A percentile compares a stretch with the other conserved stretches of the same genome.
These are phyloP conservation scores for Shiraia bambusicola DNA, from an alignment of 2,329 filamentous ascomycete species.

Conservation along the genomic window DNA sequence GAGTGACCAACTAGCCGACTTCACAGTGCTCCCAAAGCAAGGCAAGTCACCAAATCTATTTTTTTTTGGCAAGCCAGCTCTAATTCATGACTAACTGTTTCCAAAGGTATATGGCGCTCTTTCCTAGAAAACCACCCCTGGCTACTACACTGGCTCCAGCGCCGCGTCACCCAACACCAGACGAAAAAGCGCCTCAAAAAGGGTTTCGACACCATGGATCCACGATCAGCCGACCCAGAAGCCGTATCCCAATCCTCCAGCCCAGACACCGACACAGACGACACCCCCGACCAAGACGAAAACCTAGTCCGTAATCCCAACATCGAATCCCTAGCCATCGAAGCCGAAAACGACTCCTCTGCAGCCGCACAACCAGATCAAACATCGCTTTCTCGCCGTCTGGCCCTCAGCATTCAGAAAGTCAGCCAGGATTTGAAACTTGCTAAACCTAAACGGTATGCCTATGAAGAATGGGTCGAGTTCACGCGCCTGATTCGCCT, in stretches of 20 bases:
- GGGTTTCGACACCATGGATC: slow-evolving; percentile 50
- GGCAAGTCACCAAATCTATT: slow-evolving; percentile 22
- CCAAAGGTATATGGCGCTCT: slow-evolving; percentile 50
- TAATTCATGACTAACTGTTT: background rate
- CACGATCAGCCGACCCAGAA: slow-evolving; percentile 4
- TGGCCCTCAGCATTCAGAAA: slow-evolving; percentile 70
- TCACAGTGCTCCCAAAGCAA: slow-evolving; percentile 65
- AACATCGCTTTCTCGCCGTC: slow-evolving; percentile 57
- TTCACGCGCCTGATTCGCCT: slow-evolving; percentile 74
- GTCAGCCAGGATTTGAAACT: slow-evolving; percentile 65
- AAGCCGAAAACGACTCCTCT: slow-evolving; percentile 12
- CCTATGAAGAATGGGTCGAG: slow-evolving; percentile 84
- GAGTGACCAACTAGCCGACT: slow-evolving; percentile 62
- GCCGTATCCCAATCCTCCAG: slow-evolving; percentile 20
- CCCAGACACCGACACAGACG: background rate
- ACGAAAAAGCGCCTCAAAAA: slow-evolving; percentile 46
- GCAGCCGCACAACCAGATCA: slow-evolving; percentile 33
- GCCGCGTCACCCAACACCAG: slow-evolving; percentile 39
- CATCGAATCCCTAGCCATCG: slow-evolving; percentile 11
- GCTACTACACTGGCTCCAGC: slow-evolving; percentile 40
- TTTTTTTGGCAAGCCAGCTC: too few relatives aligned
- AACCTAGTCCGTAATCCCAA: slow-evolving; percentile 10
- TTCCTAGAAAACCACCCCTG: slow-evolving; percentile 54
- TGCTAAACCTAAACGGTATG: slow-evolving; percentile 64
- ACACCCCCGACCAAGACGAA: slow-evolving; percentile 9